Base-by-base conservation (phyloP, 805 yeast genomes). In the Saccharomycopsis amapae region DNA sequence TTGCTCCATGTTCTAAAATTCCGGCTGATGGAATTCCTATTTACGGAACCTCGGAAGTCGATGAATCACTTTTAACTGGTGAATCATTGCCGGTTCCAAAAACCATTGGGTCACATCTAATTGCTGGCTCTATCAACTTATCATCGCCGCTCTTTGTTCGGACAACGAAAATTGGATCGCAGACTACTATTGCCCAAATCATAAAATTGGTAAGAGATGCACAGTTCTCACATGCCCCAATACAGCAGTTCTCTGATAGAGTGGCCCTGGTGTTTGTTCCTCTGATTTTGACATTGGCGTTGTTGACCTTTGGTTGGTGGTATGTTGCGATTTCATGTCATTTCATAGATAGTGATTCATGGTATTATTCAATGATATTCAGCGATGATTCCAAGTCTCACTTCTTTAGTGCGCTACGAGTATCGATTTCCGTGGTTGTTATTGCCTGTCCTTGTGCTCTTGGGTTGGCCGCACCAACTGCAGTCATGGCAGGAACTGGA, bases 371-470 rank as follows among this genome's bases (percentile, higher is more conserved):
- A 22, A 87, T 88, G 2, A 59, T 56, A 2, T 66, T 73, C 7
- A 79, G 81, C 57, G 55, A 40, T 26, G 43, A 59, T 15, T 62
- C 61, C 36, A 74, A 75, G 52, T 85, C 87, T 7, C 72, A 73
- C 43, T 70, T 79, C 52, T 79, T 77, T 60, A 76, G 76, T 3
- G 81, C 90, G 58, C 62, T 94, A 46, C 79, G 84, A 56, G 72
- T 89, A 38, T 81, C 95, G 4, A 90, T 93, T 23, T 80, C 95
- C 5, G 98, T 93, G 4, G 76, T 94, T 53, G 96, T 93, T 9
- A 97, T 93, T 41, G 98, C 98, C 1, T 93, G 99, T 64, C 99
- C 99, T 0, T 93, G 98, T 72, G 97, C 98, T 0, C 66, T 93
- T 20, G 99, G 98, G 2, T 70, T 93, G 42, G 97, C 97, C 3